Conservation (phyloP, 2,329 filamentous ascomycete genomes). For the Trichothecium roseum region DNA sequence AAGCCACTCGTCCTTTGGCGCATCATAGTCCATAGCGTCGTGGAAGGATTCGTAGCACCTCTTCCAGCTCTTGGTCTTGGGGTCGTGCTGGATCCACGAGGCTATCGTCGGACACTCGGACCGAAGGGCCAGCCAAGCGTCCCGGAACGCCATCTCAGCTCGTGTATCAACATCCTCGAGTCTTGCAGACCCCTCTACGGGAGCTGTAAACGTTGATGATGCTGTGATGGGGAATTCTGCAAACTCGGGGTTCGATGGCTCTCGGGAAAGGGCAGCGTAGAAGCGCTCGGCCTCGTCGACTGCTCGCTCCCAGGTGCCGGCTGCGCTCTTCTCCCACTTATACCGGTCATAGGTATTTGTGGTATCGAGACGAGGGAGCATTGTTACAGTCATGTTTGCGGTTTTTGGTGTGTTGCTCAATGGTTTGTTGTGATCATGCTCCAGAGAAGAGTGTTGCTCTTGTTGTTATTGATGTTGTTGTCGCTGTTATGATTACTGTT, state of each 20-base stretch:
- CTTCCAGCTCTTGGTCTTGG: not conserved
- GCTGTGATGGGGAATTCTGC: constrained; percentile 1
- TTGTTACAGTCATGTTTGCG: no score
- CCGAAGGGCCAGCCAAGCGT: not conserved
- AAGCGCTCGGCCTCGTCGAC: constrained; percentile 1
- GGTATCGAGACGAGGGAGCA: no score
- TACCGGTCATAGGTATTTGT: not conserved
- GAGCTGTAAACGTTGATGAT: not conserved
- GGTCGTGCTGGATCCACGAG: constrained; percentile 1
- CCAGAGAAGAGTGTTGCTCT: no score
- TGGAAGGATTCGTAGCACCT: not conserved
- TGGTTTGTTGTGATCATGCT: no score
- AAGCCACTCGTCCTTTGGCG: not conserved
- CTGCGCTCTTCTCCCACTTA: not conserved
- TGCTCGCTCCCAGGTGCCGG: not conserved
- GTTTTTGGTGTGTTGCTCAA: no score
- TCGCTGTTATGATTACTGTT: no score
- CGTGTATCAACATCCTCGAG: not conserved
- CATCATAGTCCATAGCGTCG: not conserved
- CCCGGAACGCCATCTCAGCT: not conserved
- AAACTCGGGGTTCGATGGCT: not conserved
- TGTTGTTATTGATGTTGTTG: no score
- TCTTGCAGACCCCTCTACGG: no score
- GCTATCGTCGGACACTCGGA: constrained; percentile 1
- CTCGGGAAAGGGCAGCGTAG: not conserved